A percentile compares a stretch with the other conserved stretches of the same genome.
Evolutionary conservation across 2,329 filamentous ascomycete genomes (phyloP).

Genomic region (Pseudocercospora macadamiae): DNA sequence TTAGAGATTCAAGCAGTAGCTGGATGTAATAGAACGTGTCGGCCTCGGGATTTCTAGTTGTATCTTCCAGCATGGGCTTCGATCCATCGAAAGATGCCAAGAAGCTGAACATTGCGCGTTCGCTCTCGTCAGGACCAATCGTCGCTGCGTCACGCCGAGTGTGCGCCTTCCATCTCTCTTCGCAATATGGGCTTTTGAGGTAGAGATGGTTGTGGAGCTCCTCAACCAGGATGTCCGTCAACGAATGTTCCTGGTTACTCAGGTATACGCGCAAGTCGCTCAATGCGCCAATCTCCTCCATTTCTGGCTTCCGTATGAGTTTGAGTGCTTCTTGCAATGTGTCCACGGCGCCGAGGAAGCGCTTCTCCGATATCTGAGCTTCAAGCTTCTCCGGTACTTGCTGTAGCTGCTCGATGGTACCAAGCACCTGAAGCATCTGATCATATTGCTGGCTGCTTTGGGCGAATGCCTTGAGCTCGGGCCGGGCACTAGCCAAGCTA

Average conservation of each 20-base stretch:
- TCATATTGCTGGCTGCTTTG: slow-evolving; percentile 88
- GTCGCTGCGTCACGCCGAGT: slow-evolving; percentile 55
- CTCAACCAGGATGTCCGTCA: slow-evolving; percentile 95
- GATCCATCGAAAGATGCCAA: slow-evolving; percentile 60
- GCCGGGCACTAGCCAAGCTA: slow-evolving; percentile 81
- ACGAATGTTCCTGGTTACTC: slow-evolving; percentile 84
- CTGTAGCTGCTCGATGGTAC: slow-evolving; percentile 75
- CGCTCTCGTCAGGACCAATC: slow-evolving; percentile 46
- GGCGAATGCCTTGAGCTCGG: slow-evolving; percentile 87
- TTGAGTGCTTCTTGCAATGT: slow-evolving; percentile 85
- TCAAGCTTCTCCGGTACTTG: slow-evolving; percentile 90
- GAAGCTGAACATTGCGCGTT: slow-evolving; percentile 60
- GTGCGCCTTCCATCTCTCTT: slow-evolving; percentile 89
- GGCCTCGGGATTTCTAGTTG: slow-evolving; percentile 88
- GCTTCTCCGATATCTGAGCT: slow-evolving; percentile 92
- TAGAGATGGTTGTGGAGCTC: slow-evolving; percentile 97
- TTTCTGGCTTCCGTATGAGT: slow-evolving; percentile 80
- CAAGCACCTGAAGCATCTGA: slow-evolving; percentile 79
- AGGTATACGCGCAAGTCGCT: slow-evolving; percentile 85
- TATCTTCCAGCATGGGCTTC: slow-evolving; percentile 74
- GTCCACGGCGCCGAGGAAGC: slow-evolving; percentile 90
- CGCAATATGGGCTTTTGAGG: slow-evolving; percentile 95
- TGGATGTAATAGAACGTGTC: slow-evolving; percentile 95
- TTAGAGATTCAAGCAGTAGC: slow-evolving; percentile 83
- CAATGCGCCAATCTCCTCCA: slow-evolving; percentile 88